Base-by-base conservation (phyloP, 805 yeast species). In the Pichia occidentalis region DNA sequence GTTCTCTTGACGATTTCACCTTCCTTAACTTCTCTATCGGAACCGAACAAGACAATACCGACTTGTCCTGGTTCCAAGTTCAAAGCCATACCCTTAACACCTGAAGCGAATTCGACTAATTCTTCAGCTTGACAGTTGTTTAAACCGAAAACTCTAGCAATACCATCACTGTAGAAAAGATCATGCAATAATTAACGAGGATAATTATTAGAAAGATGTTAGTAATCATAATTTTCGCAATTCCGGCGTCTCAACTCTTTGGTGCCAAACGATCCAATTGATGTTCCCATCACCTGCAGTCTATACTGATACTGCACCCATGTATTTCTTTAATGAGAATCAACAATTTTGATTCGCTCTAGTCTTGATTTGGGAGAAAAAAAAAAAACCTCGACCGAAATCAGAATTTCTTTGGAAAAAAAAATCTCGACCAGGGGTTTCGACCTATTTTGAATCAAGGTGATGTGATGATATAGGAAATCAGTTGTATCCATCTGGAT, bases 91-190 rank as follows among this genome's bases (percentile, higher is more conserved):
- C 98, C 99, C 73, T 88, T 86, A 60, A 90, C 97, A 77, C 99
- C 98, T 46, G 98, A 86, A 47, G 96, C 76, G 76, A 92, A 94
- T 75, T 92, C 98, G 62, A 92, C 97, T 69, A 92, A 80, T 76
- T 92, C 99, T 77, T 92, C 98, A 65, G 98, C 98, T 79, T 90
- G 97, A 71, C 87, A 81, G 80, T 92, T 92, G 92, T 88, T 92
- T 62, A 92, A 77, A 75, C 99, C 99, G 75, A 85, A 92, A 64
- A 92, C 95, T 80, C 97, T 94, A 68, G 98, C 99, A 67, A 92
- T 92, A 92, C 99, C 99, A 73, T 92, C 99, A 84, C 98, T 79
- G 61, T 40, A 36, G 65, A 12, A 39, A 26, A 20, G 17, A 17
- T n/a, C n/a, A n/a, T n/a, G n/a, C n/a, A n/a, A n/a, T 27, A 27